Conservation (phyloP, 768 basidiomycete genomes). For the Mycena maculata region DNA sequence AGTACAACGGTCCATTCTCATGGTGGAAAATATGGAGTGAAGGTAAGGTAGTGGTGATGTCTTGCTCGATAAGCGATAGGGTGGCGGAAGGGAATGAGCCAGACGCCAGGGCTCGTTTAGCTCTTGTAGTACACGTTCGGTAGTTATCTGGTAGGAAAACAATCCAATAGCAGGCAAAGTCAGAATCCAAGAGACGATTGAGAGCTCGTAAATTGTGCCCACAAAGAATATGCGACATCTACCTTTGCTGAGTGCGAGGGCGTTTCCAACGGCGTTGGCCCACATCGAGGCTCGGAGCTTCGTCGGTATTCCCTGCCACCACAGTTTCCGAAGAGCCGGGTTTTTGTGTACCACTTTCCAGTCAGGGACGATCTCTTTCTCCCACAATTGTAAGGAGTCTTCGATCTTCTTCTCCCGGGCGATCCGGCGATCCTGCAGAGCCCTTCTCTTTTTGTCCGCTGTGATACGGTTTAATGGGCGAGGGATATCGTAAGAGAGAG, state of each 20-base stretch:
- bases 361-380: constrained; percentile 82
- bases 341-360: constrained; percentile 82
- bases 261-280: constrained; percentile 88
- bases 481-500: background rate
- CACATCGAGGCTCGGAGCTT: constrained; percentile 85
- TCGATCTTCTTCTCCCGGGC: constrained; percentile 76
- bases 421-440: constrained; percentile 69
- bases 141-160: constrained; percentile 66
- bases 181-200: constrained; percentile 3
- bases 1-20: constrained; percentile 81
- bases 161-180: constrained; percentile 11
- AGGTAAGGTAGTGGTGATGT: constrained; percentile 80
- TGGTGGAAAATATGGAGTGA: constrained; percentile 83
- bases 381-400: constrained; percentile 79
- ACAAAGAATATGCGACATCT: constrained; percentile 34
- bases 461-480: constrained; percentile 9
- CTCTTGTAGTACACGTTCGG: constrained; percentile 76
- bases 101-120: constrained; percentile 73
- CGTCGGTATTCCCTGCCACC: constrained; percentile 89
- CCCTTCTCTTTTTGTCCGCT: constrained; percentile 78
- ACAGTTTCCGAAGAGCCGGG: constrained; percentile 72
- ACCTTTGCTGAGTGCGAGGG: constrained; percentile 87
- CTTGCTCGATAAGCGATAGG: constrained; percentile 75
- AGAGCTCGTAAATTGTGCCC: constrained; percentile 12
- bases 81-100: constrained; percentile 75